Percentiles rank a stretch among this genome's conserved stretches.
Conservation (phyloP, 768 basidiomycete genomes). For the Xerocomellus intermedius region DNA sequence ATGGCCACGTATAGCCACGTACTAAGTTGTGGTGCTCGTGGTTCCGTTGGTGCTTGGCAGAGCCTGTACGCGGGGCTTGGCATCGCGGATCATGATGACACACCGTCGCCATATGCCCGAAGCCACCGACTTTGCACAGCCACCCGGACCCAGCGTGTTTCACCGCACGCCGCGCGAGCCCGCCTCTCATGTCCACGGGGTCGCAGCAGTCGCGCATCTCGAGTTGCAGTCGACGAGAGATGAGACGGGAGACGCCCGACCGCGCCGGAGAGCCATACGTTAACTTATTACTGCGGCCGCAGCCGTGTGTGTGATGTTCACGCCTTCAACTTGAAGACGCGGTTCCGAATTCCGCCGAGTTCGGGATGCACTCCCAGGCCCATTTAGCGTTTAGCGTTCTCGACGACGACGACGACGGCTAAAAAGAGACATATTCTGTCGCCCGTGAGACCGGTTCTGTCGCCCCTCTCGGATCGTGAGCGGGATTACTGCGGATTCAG, state of each 20-base stretch:
- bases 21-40: background rate
- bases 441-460: background rate
- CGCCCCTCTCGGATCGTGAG: background rate
- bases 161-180: background rate
- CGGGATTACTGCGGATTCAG: background rate
- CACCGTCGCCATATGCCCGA: background rate
- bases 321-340: background rate
- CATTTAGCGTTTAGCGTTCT: background rate
- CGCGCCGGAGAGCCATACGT: background rate
- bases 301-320: background rate
- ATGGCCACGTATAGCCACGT: background rate
- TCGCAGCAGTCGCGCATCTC: background rate
- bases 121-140: background rate
- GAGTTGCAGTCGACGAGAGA: background rate
- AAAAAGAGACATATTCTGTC: background rate
- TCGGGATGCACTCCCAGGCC: background rate
- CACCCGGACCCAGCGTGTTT: background rate
- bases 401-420: background rate
- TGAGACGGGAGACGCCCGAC: background rate
- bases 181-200: slow-evolving; percentile 3
- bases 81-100: background rate
- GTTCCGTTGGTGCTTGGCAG: background rate
- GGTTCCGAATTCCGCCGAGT: background rate
- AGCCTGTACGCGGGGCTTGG: background rate
- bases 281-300: background rate